Evolutionary conservation across 2,329 filamentous ascomycete genomes (phyloP).

Genomic region (Lachnellula willkommii): DNA sequence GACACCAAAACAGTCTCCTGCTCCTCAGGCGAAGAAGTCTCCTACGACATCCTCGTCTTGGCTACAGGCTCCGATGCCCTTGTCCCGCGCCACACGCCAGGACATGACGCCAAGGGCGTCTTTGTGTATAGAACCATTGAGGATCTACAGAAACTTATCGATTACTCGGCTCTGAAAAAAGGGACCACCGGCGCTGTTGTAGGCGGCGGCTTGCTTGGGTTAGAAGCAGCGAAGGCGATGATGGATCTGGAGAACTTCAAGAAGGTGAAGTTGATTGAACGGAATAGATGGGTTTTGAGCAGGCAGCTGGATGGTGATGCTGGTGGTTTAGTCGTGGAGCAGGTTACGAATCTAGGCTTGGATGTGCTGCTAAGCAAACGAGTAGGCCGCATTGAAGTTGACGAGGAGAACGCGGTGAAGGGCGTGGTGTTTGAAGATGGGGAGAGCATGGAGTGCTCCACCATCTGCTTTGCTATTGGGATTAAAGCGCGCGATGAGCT

Average conservation of each 20-base stretch:
- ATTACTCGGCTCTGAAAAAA: conserved; percentile 61
- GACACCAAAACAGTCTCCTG: conserved; percentile 62
- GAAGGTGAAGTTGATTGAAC: conserved; percentile 73
- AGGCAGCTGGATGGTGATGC: conserved; percentile 79
- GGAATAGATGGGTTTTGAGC: conserved; percentile 76
- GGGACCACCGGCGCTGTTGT: conserved; percentile 71
- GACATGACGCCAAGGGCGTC: conserved; percentile 73
- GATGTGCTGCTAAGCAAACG: conserved; percentile 74
- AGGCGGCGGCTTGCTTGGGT: conserved; percentile 75
- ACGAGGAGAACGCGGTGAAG: conserved; percentile 60
- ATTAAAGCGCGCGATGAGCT: conserved; percentile 77
- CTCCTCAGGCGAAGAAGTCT: conserved; percentile 60
- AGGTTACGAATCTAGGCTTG: conserved; percentile 71
- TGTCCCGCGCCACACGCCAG: conserved; percentile 62
- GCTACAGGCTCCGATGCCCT: conserved; percentile 84
- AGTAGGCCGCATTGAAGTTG: conserved; percentile 66
- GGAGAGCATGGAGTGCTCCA: conserved; percentile 68
- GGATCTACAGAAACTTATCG: conserved; percentile 72
- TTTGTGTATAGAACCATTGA: conserved; percentile 87
- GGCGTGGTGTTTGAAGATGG: conserved; percentile 79
- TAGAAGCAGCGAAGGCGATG: conserved; percentile 90
- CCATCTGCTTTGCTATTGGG: conserved; percentile 85
- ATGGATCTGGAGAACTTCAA: conserved; percentile 73
- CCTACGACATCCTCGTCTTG: conserved; percentile 76
- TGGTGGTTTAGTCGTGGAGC: conserved; percentile 73